A percentile compares a stretch with the other conserved stretches of the same genome.
phyloP scores from a whole-genome alignment of 108 stramenopile genomes.

The Nitzschia inconspicua region DNA sequence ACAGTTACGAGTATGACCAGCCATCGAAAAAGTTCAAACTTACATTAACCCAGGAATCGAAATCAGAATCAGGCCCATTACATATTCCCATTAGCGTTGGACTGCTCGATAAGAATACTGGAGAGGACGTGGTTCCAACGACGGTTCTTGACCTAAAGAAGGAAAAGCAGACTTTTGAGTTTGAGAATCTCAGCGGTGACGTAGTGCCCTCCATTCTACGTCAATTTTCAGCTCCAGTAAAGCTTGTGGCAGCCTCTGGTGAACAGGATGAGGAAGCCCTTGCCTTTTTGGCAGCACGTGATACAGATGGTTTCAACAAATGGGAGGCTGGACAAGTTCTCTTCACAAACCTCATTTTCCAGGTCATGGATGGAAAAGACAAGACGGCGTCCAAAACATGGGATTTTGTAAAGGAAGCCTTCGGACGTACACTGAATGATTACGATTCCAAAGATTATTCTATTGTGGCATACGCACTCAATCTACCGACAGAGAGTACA shows the following conservation, averaged over 20 bases:
- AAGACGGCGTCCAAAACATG: slow-evolving; percentile 23
- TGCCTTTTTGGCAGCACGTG: slow-evolving; percentile 79
- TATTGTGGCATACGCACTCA: slow-evolving; percentile 80
- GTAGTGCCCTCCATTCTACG: slow-evolving; percentile 90
- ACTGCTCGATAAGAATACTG: slow-evolving; percentile 79
- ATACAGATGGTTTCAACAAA: slow-evolving; percentile 92
- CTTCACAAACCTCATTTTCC: slow-evolving; percentile 55
- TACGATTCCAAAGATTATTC: slow-evolving; percentile 57
- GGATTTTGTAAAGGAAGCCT: slow-evolving; percentile 51
- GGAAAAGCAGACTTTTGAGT: slow-evolving; percentile 76
- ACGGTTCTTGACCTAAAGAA: slow-evolving; percentile 85
- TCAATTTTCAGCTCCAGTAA: slow-evolving; percentile 93
- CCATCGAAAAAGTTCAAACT: slow-evolving; percentile 63
- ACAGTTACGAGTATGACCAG: slow-evolving; percentile 33
- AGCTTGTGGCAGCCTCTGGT: slow-evolving; percentile 56
- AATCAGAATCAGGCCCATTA: slow-evolving; percentile 53
- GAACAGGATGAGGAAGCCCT: slow-evolving; percentile 49
- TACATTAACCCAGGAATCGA: slow-evolving; percentile 50
- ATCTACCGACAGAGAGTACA: slow-evolving; percentile 75
- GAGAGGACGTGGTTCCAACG: slow-evolving; percentile 77
- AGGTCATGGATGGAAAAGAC: slow-evolving; percentile 31
- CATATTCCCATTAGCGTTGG: slow-evolving; percentile 94
- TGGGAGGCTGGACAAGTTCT: slow-evolving; percentile 89
- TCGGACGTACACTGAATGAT: slow-evolving; percentile 49
- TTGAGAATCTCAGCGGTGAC: slow-evolving; percentile 59